Evolutionary conservation across 2,329 filamentous ascomycete species (phyloP).

Genomic region (Fonsecaea multimorphosa): DNA sequence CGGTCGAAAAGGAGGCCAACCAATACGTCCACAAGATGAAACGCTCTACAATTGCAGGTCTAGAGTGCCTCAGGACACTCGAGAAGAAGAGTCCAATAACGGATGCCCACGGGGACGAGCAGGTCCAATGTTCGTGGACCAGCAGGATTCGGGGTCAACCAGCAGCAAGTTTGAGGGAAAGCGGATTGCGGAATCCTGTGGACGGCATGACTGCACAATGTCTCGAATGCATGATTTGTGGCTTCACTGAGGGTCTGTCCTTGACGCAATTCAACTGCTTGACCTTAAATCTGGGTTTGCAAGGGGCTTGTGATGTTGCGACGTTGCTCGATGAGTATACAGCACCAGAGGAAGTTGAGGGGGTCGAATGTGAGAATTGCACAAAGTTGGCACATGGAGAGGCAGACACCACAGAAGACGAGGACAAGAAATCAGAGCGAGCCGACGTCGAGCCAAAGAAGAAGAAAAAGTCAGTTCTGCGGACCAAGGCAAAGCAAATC

Average conservation of each 20-base stretch:
- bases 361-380: slow-evolving; percentile 90
- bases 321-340: slow-evolving; percentile 86
- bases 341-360: slow-evolving; percentile 80
- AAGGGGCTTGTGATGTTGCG: slow-evolving; percentile 71
- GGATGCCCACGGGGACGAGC: neutral
- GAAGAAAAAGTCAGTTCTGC: slow-evolving; percentile 68
- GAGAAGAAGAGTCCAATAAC: neutral
- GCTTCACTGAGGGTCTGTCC: slow-evolving; percentile 83
- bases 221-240: slow-evolving; percentile 84
- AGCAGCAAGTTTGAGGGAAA: slow-evolving; percentile 24
- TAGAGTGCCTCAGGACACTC: slow-evolving; percentile 29
- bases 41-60: slow-evolving; percentile 29
- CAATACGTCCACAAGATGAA: slow-evolving; percentile 42
- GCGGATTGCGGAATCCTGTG: slow-evolving; percentile 72
- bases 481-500: slow-evolving; percentile 88
- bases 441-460: slow-evolving; percentile 35
- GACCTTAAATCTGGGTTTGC: slow-evolving; percentile 77
- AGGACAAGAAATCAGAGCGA: slow-evolving; percentile 43
- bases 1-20: slow-evolving; percentile 77
- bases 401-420: neutral
- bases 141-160: neutral
- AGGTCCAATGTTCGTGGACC: neutral
- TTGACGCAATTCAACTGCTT: slow-evolving; percentile 94
- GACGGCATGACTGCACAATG: slow-evolving; percentile 88
- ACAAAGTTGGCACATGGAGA: slow-evolving; percentile 56